Base-by-base conservation (phyloP, 2,329 filamentous ascomycete species). In the Colletotrichum eremochloae region DNA sequence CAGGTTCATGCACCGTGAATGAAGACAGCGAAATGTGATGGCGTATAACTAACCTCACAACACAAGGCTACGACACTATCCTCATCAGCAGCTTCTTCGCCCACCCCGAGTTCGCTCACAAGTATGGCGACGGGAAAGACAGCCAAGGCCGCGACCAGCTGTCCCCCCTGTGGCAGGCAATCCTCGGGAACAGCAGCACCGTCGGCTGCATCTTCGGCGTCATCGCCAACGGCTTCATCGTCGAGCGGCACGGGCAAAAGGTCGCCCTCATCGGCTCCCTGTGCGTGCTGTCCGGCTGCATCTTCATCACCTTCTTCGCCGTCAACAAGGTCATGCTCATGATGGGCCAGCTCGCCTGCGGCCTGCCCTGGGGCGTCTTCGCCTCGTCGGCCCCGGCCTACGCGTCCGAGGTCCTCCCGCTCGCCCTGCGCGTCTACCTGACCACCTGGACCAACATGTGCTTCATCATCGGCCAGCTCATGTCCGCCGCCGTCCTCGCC, bases 351-450 rank as follows among this genome's bases (percentile, higher is more conserved):
- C 76, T 79, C 40, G 68, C 81, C 0, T 80, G 79, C 40, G 83
- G 83, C 31, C 75, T 79, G 0, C 76, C 78, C 56, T 80, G 85
- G 81, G 83, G 83, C 8, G 79, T 82, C 5, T 83, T 87, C 70
- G 82, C 82, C 6, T 86, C 84, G 0, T 78, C 86, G 0, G 82
- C 81, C 0, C 82, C 85, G 0, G 82, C 85, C 0, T 88, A 88
- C 69, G 86, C 86, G 0, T 85, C 84, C 0, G 85, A 87, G 67
- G 77, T 82, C 3, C 73, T 79, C 7, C 81, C 85, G 5, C 76
- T 80, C 71, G 75, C 79, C 0, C 80, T 87, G 2, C 80, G 85
- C 20, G 78, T 81, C 5, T 86, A 86, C 62, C 77, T 87, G 40
- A 86, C 84, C 0, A 81, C 80, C 1, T 85, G 83, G 74, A 81